phyloP scores from a whole-genome alignment of 768 basidiomycete genomes.

The Tricholoma hemisulphureum region DNA sequence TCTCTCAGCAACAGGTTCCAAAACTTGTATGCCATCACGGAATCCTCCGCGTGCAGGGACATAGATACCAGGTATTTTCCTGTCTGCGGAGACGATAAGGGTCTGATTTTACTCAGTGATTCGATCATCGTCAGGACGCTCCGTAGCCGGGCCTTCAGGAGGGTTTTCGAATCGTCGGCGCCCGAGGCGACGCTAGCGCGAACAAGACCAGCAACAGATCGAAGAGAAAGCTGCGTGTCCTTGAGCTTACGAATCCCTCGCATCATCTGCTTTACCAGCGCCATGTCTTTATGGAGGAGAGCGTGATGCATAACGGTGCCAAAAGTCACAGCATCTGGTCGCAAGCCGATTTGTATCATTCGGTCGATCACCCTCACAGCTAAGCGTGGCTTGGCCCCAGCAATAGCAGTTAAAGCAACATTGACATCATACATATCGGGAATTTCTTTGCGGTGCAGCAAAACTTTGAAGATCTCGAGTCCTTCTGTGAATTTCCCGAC shows the following conservation, averaged over 20 bases:
- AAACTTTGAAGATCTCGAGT: constrained; percentile 43
- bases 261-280: constrained; percentile 45
- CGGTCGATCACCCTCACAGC: constrained; percentile 49
- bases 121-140: constrained; percentile 45
- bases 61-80: constrained; percentile 51
- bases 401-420: constrained; percentile 55
- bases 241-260: constrained; percentile 36
- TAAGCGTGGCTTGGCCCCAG: constrained; percentile 43
- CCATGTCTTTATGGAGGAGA: constrained; percentile 39
- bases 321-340: constrained; percentile 54
- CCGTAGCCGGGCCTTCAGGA: constrained; percentile 19
- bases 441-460: constrained; percentile 47
- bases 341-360: constrained; percentile 48
- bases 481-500: constrained; percentile 48
- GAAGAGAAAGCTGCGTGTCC: constrained; percentile 38
- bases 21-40: constrained; percentile 56
- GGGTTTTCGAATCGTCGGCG: constrained; percentile 18
- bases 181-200: constrained; percentile 35
- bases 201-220: constrained; percentile 50
- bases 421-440: constrained; percentile 68
- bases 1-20: constrained; percentile 50
- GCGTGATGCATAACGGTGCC: constrained; percentile 66
- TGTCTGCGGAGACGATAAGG: constrained; percentile 43
- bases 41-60: constrained; percentile 48
- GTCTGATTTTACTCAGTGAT: constrained; percentile 32